Evolutionary conservation across 2,329 filamentous ascomycete genomes (phyloP), one percentile per base, ranked within the genome.

Genomic region (Penicillium sp.): DNA sequence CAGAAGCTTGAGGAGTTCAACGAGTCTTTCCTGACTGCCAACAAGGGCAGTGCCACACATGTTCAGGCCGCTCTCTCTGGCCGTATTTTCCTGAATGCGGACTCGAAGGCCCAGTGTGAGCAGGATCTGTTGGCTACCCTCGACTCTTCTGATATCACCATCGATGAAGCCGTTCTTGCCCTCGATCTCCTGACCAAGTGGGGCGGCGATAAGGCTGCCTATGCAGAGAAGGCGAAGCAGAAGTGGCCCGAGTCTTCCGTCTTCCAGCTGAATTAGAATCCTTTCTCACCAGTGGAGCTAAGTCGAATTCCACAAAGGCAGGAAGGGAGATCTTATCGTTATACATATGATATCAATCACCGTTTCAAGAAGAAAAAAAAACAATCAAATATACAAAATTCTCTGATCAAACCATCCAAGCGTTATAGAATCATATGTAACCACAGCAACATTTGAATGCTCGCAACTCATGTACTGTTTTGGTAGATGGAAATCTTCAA

Each of bases 1-100:
- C 75, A 80, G 21, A 82, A 88, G 50, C 80, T 91, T 44, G 77
- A 81, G 48, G 79, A 85, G 63, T 84, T 83, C 77, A 93, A 93
- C 73, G 79, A 87, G 39, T 82, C 85, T 23, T 93, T 87, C 73
- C 74, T 87, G 19, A 72, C 81, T 43, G 80, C 83, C 63, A 82
- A 93, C 77, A 84, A 85, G 63, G 73, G 81, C 55, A 90, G 86
- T 71, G 78, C 85, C 6, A 62, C 78, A 16, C 86, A 91, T 68
- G 78, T 88, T 3, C 83, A 90, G 54, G 83, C 88, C 2, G 87
- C 81, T 35, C 81, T 91, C 54, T 83, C 83, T 55, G 82, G 82
- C 25, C 83, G 84, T 60, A 81, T 82, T 58, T 65, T 85, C 1
- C 76, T 93, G 19, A 84, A 85, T 37, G 75, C 80, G 13, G 83